These are phyloP conservation scores for Vitis rupestris DNA, from an alignment of 164 flowering plant species.

Conservation along the genomic window DNA sequence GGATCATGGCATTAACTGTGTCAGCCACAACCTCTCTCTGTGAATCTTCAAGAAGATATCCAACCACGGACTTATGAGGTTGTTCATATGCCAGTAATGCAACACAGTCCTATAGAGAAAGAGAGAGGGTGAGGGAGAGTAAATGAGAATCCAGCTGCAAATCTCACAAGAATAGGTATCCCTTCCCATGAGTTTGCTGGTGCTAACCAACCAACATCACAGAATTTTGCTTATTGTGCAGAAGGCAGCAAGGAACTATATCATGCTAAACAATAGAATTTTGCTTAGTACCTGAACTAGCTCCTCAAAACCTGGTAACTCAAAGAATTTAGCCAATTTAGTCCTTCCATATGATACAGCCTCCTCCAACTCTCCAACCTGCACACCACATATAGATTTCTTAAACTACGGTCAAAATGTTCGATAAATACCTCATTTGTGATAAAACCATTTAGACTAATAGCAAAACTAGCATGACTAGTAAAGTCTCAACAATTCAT, in stretches of 20 bases:
- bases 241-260: neutral
- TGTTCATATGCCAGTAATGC: conserved; percentile 85
- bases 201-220: too few species aligned
- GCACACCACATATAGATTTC: conserved; percentile 1
- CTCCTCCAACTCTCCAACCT: conserved; percentile 75
- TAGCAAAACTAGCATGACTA: too few species aligned
- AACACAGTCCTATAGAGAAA: conserved; percentile 62
- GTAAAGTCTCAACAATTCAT: too few species aligned
- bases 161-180: too few species aligned
- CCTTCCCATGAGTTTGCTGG: too few species aligned
- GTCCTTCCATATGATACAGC: conserved; percentile 74
- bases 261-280: neutral
- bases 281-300: conserved; percentile 62
- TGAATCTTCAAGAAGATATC: conserved; percentile 67
- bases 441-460: too few species aligned
- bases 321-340: conserved; percentile 62
- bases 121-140: neutral
- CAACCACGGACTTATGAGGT: conserved; percentile 67
- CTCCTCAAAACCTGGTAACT: conserved; percentile 33
- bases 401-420: neutral
- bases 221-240: too few species aligned
- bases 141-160: neutral
- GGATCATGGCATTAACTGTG: conserved; percentile 73
- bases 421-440: too few species aligned
- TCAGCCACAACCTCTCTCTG: conserved; percentile 89